Conservation (phyloP, 2,329 filamentous ascomycete species). For the Penicillium sp. region DNA sequence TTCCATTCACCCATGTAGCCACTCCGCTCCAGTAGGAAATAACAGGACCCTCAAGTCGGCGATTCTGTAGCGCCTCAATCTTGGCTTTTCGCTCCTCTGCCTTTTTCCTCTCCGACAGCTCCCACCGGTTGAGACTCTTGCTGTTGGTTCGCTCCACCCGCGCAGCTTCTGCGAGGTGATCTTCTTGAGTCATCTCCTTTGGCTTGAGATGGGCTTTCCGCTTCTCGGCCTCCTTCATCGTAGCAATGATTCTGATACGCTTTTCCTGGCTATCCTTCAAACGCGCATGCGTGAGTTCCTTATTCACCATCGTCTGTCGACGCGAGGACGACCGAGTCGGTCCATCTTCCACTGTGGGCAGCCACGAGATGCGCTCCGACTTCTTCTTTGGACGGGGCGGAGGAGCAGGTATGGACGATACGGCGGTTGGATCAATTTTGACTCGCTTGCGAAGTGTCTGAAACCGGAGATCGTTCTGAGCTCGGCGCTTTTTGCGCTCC, state of each 20-base stretch:
- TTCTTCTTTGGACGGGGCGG: conserved; percentile 64
- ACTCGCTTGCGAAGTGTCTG: conserved; percentile 68
- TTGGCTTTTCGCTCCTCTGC: conserved; percentile 81
- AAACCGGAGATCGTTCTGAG: conserved; percentile 69
- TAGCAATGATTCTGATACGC: conserved; percentile 53
- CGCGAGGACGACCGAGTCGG: conserved; percentile 65
- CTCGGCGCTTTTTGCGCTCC: conserved; percentile 80
- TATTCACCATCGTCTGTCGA: conserved; percentile 66
- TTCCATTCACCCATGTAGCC: conserved; percentile 77
- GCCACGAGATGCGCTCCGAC: conserved; percentile 71
- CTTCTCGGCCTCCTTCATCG: conserved; percentile 65
- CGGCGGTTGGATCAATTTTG: conserved; percentile 65
- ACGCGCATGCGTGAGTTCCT: conserved; percentile 58
- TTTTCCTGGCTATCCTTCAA: conserved; percentile 55
- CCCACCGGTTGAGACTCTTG: conserved; percentile 91
- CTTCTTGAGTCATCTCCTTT: conserved; percentile 81
- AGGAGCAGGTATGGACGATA: conserved; percentile 42
- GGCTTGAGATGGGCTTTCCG: conserved; percentile 73
- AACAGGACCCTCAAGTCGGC: conserved; percentile 84
- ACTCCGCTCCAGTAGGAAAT: conserved; percentile 94
- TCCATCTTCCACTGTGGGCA: conserved; percentile 65
- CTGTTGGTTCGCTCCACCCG: conserved; percentile 82
- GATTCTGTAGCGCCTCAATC: conserved; percentile 83
- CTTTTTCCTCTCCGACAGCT: conserved; percentile 85
- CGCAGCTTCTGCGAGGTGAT: conserved; percentile 80